phyloP scores from a whole-genome alignment of 495 filamentous ascomycete genomes.

The Hypoxylon rickii region DNA sequence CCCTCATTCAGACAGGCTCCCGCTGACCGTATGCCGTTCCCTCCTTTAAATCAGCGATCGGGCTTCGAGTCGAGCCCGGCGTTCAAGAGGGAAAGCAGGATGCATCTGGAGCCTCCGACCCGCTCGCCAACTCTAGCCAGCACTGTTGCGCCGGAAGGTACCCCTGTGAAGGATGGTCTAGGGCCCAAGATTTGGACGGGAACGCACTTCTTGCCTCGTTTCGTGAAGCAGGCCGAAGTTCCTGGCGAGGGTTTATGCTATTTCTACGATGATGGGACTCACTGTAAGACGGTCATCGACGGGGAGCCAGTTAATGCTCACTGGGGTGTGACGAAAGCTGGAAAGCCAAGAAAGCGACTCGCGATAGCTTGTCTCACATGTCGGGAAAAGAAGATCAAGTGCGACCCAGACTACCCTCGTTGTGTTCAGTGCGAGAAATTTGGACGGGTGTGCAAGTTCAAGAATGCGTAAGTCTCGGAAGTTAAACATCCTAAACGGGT shows the following conservation, averaged over 20 bases:
- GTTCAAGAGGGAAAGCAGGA: constrained; percentile 26
- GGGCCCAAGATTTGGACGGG: constrained; percentile 66
- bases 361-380: constrained; percentile 90
- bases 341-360: constrained; percentile 85
- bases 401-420: constrained; percentile 81
- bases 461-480: constrained; percentile 73
- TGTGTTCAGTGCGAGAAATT: constrained; percentile 93
- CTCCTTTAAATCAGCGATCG: constrained; percentile 30
- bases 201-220: constrained; percentile 63
- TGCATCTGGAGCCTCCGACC: constrained; percentile 29
- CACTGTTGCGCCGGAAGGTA: constrained; percentile 46
- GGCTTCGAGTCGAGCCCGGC: constrained; percentile 29
- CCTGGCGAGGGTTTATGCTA: constrained; percentile 83
- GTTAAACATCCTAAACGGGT: background rate
- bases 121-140: constrained; percentile 48
- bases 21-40: constrained; percentile 31
- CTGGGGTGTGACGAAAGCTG: constrained; percentile 92
- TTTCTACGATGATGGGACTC: constrained; percentile 84
- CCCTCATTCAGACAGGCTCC: constrained; percentile 26
- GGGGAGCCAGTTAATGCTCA: constrained; percentile 86
- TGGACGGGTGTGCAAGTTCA: constrained; percentile 80
- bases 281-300: constrained; percentile 82
- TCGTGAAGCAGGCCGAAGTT: constrained; percentile 62
- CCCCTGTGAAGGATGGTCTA: constrained; percentile 56
- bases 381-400: constrained; percentile 96